Base-by-base conservation (phyloP, 2,329 filamentous ascomycete genomes). In the Biscogniauxia mediterranea region DNA sequence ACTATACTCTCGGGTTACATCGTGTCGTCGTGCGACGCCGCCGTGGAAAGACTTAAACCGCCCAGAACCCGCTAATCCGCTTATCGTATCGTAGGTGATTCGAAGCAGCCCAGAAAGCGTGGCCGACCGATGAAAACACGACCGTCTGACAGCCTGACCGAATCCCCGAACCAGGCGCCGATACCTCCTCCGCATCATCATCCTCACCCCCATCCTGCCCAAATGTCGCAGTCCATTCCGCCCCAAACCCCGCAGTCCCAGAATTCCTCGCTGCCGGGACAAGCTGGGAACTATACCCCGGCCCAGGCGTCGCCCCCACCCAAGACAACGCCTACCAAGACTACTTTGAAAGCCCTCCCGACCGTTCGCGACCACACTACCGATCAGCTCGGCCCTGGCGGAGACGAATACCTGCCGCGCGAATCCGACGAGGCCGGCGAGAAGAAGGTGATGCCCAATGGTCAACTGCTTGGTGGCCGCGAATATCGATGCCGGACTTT, bases 311-410 rank as follows among this genome's bases (percentile, higher is more conserved):
- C 80, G 78, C 77, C 86, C 74, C 91, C 92, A 17, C 87, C 91
- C 21, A 95, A 94, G 76, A 85, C 89, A 2, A 92, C 92, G 3
- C 90, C 91, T 5, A 89, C 89, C 38, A 96, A 96, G 78, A 83
- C 87, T 9, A 91, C 94, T 8, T 83, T 98, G 69, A 99, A 99
- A 78, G 95, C 95, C 0, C 82, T 99, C 52, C 95, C 95, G 2
- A 98, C 95, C 3, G 95, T 98, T 15, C 85, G 95, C 76, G 95
- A 99, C 73, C 95, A 99, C 75, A 99, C 95, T 2, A 98, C 94
- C 17, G 94, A 98, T 74, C 94, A 98, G 76, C 85, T 99, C 28
- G 92, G 91, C 57, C 83, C 90, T 26, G 91, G 92, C 70, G 91
- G 91, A 64, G 95, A 98, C 75, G 95, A 99, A 78, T 99, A 97